Evolutionary conservation across 441 rosid species (phyloP), one percentile per base, ranked within the genome.

Genomic region (Jatropha multifida): DNA sequence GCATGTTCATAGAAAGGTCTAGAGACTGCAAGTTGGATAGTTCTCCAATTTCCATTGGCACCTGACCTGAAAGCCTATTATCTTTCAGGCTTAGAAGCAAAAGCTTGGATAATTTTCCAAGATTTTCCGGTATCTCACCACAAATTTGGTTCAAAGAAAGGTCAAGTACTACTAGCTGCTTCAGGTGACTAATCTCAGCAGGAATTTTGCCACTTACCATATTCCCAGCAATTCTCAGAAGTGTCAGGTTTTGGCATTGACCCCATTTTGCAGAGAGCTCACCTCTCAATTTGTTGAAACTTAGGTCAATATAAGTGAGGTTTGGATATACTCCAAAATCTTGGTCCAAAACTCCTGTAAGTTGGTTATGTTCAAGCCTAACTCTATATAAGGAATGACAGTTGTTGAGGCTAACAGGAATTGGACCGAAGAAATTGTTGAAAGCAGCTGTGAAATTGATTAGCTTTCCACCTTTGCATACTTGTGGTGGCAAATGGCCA

Each of bases 381-480:
- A 86, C 79, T 77, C 89, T 79, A 13, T 20, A 59, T 40, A 84
- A 51, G 55, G 72, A 64, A 20, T 1, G 65, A 61, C 87, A 86
- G 46, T 80, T 81, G 59, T 65, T 79, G 46, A 82, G 71, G 80
- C 83, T 83, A 5, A 0, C 15, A 10, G 86, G 87, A 26, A 79
- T 76, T 27, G 76, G 82, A 40, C 87, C 87, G 0, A 77, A 52
- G 78, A 84, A 84, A 75, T 59, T 63, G 79, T 86, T 84, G 54
- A 17, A 54, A 15, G 56, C 40, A 0, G 79, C 82, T 20, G 73
- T 73, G 74, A 86, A 76, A 13, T 61, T 74, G 37, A 51, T 58
- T 4, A 82, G 83, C 17, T 51, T 66, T 59, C 84, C 83, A 62
- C 80, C 83, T 2, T 48, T 54, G 63, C 87, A 84, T 5, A 84